Evolutionary conservation across 1,284 basidiomycete species (phyloP).

Genomic region (Leccinum fallax): DNA sequence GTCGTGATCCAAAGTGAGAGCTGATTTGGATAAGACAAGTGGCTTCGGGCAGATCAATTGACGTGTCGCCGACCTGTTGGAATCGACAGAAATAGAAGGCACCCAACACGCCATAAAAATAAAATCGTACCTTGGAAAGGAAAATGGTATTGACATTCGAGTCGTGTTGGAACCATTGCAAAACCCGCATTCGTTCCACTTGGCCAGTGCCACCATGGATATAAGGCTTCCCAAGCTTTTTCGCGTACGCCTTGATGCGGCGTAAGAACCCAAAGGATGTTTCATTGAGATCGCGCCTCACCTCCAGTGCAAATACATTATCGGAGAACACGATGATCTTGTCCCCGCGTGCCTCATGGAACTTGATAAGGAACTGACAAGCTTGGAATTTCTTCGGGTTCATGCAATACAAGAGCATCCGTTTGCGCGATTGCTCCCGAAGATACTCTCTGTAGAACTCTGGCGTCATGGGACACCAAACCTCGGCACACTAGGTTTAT

Average conservation of each 20-base stretch:
- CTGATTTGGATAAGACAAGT: constrained; percentile 99
- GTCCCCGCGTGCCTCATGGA: constrained; percentile 96
- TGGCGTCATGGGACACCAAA: constrained; percentile 99
- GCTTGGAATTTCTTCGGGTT: constrained; percentile 99
- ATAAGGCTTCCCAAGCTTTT: constrained; percentile 91
- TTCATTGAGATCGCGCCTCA: constrained; percentile 38
- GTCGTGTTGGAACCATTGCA: constrained; percentile 96
- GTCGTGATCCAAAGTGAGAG: constrained; percentile 98
- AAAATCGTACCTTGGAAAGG: constrained; percentile 79
- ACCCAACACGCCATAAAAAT: constrained; percentile 8
- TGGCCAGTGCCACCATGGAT: constrained; percentile 98
- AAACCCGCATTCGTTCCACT: constrained; percentile 92
- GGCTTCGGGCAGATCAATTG: constrained; percentile 98
- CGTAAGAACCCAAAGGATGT: background rate
- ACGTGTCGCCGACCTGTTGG: constrained; percentile 93
- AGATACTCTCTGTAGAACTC: constrained; percentile 99
- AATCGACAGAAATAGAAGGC: constrained; percentile 19
- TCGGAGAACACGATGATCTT: constrained; percentile 99
- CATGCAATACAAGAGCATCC: constrained; percentile 99
- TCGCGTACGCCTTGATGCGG: constrained; percentile 81
- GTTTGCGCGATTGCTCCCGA: constrained; percentile 88
- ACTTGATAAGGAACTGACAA: constrained; percentile 98
- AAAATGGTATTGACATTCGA: constrained; percentile 98
- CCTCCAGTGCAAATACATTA: constrained; percentile 96
- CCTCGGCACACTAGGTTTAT: constrained; percentile 84